Evolutionary conservation across 306 rosid species (phyloP).

Genomic region (Quercus aquifolioides): DNA sequence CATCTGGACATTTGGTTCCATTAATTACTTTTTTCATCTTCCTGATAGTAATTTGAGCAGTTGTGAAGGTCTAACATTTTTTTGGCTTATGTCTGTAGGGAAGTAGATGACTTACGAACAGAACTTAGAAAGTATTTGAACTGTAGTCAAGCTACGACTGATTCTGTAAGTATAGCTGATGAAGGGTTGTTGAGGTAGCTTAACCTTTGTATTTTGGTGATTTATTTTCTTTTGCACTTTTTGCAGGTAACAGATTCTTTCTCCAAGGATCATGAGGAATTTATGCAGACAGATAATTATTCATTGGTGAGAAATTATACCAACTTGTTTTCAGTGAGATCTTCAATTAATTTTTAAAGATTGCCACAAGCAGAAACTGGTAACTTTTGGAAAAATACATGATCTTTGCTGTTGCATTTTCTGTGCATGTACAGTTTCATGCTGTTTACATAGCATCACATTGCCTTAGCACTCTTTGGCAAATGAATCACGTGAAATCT

Average conservation of each 20-base stretch:
- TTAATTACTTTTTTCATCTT: conserved; percentile 9
- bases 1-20: conserved; percentile 17
- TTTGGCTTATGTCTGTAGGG: conserved; percentile 48
- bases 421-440: conserved; percentile 10
- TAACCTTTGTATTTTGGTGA: conserved; percentile 12
- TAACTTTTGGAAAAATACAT: neutral
- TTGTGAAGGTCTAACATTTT: neutral
- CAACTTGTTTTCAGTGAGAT: conserved; percentile 3
- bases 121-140: conserved; percentile 49
- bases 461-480: neutral
- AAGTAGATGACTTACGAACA: conserved; percentile 48
- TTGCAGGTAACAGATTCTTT: conserved; percentile 46
- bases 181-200: conserved; percentile 14
- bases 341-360: neutral
- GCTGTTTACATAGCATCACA: neutral
- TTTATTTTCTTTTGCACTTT: conserved; percentile 17
- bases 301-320: conserved; percentile 46
- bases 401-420: conserved; percentile 1
- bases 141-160: conserved; percentile 41
- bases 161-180: conserved; percentile 45
- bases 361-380: conserved; percentile 2
- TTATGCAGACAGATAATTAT: conserved; percentile 37
- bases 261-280: conserved; percentile 41
- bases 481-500: neutral
- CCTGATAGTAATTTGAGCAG: neutral